Evolutionary conservation across 148 eudicot species (phyloP), one percentile per base, ranked within the genome.

Genomic region (Fagopyrum tataricum): DNA sequence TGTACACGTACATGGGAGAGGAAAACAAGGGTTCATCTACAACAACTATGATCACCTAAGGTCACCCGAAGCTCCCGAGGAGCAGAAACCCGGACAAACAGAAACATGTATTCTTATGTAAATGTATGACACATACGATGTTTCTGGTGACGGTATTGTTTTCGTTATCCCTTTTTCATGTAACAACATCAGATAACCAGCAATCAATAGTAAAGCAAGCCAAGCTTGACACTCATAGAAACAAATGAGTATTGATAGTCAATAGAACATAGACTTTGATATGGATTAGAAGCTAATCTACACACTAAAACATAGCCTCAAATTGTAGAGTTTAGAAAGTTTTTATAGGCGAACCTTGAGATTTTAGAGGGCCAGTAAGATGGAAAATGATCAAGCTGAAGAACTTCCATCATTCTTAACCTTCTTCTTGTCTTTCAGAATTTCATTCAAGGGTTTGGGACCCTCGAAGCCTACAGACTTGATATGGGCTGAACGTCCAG

Each of bases 371-470:
- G 61, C 67, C 67, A 24, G 67, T 8, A 12, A 61, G 17, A 1
- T 3, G 67, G 15, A 61, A 31, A 26, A 61, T 61, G 67, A 23
- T 61, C 67, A 61, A 40, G 61, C 61, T n/a, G 24, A 55, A n/a
- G 31, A 20, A 11, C 61, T 55, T 23, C 67, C 67, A 64, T 39
- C 43, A 39, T 37, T 64, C n/a, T 37, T 44, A 58, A 44, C 44
- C 76, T 75, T 78, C 72, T 78, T 76, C 64, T 80, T 81, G 74
- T 59, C 72, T 75, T 72, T 81, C 18, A 75, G 79, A 69, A 81
- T 81, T 75, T 81, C 84, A 37, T 72, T 75, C 81, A 81, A 75
- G 26, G 81, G 81, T 69, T 78, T 78, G 9, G 84, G 84, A 59
- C 79, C 81, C 44, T 75, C 74, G n/a, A 81, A 81, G 20, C 76